Evolutionary conservation across 306 rosid species (phyloP), one percentile per base, ranked within the genome.

Genomic region (Ochetophila trinervis): DNA sequence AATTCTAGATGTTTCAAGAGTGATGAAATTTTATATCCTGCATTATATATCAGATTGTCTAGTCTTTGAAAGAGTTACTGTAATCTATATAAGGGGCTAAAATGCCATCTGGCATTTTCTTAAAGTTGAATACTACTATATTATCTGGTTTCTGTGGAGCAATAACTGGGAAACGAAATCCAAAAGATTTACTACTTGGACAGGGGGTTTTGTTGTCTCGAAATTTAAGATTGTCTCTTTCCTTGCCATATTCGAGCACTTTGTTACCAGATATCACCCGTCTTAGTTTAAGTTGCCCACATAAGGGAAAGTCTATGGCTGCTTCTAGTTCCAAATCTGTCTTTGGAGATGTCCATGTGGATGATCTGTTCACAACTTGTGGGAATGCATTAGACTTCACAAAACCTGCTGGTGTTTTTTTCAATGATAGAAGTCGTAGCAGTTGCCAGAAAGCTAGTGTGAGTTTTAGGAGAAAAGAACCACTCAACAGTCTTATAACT

Each of bases 321-420:
- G 82, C 87, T 66, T 79, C 90, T 42, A 76, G 82, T 76, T 80
- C 88, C 53, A 82, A 85, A 64, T 80, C 94, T 71, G 76, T 89
- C 47, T 36, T 83, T 21, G 90, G 94, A 42, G 91, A 86, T 69
- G 75, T 81, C 70, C 71, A 71, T 76, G 85, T 86, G 40, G 87
- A 87, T 65, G 89, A 82, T 30, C 68, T 86, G 2, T 37, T 86
- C 63, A 62, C 83, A 8, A 66, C 78, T 73, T 72, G 78, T 37
- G 71, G 81, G 45, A 60, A 74, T 62, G 80, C 77, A 5, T 44
- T 66, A 18, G 93, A 81, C 58, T 55, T 78, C 16, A 57, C 85
- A 56, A 87, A 83, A 73, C 86, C 85, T 18, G 53, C 61, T 16
- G 84, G 80, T 51, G 87, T 80, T 27, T 77, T 73, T 74, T 86